Evolutionary conservation across 1,139 yeast species (phyloP).

Genomic region (Candida neerlandica): DNA sequence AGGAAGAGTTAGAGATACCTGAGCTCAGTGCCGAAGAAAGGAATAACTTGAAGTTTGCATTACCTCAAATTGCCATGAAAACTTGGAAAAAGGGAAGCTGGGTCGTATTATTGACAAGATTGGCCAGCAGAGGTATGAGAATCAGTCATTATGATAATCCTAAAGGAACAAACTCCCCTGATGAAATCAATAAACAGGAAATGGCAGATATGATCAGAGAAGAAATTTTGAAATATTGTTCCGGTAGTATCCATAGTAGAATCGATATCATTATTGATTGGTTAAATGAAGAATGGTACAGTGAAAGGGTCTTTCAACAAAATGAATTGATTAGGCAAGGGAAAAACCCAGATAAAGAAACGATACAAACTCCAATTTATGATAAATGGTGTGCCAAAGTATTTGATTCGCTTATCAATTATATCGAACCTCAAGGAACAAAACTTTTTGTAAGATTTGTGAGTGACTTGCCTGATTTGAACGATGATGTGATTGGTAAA

Average conservation of each 20-base stretch:
- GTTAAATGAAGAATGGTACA: slow-evolving; percentile 96
- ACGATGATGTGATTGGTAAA: slow-evolving; percentile 58
- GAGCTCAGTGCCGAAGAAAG: slow-evolving; percentile 19
- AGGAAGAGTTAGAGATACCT: slow-evolving; percentile 28
- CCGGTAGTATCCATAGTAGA: slow-evolving; percentile 71
- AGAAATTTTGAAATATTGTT: slow-evolving; percentile 70
- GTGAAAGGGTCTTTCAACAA: slow-evolving; percentile 54
- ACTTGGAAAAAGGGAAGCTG: slow-evolving; percentile 76
- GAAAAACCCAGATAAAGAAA: slow-evolving; percentile 19
- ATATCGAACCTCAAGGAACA: slow-evolving; percentile 77
- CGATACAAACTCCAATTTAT: slow-evolving; percentile 50
- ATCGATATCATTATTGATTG: slow-evolving; percentile 85
- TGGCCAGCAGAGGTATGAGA: slow-evolving; percentile 78
- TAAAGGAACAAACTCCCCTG: slow-evolving; percentile 24
- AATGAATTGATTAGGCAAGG: slow-evolving; percentile 20
- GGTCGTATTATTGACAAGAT: slow-evolving; percentile 72
- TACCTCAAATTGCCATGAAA: slow-evolving; percentile 57
- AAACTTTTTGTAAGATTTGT: slow-evolving; percentile 78
- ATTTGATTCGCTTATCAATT: slow-evolving; percentile 80
- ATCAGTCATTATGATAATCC: slow-evolving; percentile 23
- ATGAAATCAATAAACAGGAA: slow-evolving; percentile 29
- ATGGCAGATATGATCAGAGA: slow-evolving; percentile 66
- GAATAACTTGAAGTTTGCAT: slow-evolving; percentile 31
- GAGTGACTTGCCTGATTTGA: slow-evolving; percentile 82
- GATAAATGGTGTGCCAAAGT: slow-evolving; percentile 70